phyloP scores from a whole-genome alignment of 495 filamentous ascomycete species.

The Coniosporium apollinis region DNA sequence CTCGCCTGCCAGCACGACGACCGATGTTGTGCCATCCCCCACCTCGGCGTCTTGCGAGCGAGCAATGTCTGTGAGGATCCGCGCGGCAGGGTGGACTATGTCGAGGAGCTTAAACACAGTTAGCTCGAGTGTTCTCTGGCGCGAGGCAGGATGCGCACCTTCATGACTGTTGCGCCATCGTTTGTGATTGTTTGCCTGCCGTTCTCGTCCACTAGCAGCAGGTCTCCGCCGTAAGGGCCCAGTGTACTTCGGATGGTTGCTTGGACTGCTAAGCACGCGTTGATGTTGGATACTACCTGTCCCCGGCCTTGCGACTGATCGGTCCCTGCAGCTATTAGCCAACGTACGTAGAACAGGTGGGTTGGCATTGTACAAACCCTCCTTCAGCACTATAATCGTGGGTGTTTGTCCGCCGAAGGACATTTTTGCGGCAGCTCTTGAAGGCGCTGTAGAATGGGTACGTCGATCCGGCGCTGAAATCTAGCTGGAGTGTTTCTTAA shows the following conservation, averaged over 20 bases:
- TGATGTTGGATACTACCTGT: slow-evolving; percentile 96
- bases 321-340: slow-evolving; percentile 73
- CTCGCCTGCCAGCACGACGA: slow-evolving; percentile 89
- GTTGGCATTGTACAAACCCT: slow-evolving; percentile 46
- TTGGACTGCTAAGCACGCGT: slow-evolving; percentile 95
- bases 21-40: slow-evolving; percentile 92
- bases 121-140: too few relatives aligned
- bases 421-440: slow-evolving; percentile 49
- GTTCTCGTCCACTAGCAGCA: slow-evolving; percentile 89
- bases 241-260: slow-evolving; percentile 86
- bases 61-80: slow-evolving; percentile 95
- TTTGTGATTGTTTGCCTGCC: slow-evolving; percentile 96
- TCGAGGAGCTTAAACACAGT: slow-evolving; percentile 85
- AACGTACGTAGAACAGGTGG: too few relatives aligned
- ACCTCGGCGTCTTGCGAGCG: slow-evolving; percentile 98
- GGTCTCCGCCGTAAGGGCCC: slow-evolving; percentile 93
- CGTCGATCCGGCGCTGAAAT: too few relatives aligned
- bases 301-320: slow-evolving; percentile 94
- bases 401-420: slow-evolving; percentile 96
- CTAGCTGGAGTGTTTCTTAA: too few relatives aligned
- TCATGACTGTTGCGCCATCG: slow-evolving; percentile 98
- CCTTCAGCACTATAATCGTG: slow-evolving; percentile 96
- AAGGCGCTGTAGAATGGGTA: too few relatives aligned
- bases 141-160: slow-evolving; percentile 52
- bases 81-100: slow-evolving; percentile 93